phyloP scores from a whole-genome alignment of 805 yeast genomes.

The Wickerhamomyces rabaulensis region DNA sequence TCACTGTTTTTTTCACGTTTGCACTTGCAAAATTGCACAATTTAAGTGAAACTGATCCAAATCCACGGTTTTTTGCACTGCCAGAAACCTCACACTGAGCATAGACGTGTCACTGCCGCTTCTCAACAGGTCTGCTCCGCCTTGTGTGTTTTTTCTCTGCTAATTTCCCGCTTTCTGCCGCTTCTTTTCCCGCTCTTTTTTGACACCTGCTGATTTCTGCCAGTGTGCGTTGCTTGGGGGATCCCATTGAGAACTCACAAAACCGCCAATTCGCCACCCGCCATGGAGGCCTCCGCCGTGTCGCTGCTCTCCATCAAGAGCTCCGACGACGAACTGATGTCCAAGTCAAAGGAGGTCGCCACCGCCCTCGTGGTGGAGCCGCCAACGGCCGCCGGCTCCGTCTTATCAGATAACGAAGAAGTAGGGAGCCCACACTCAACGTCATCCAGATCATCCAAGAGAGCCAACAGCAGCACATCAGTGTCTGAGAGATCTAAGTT shows the following conservation, averaged over 20 bases:
- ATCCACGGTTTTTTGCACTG: background rate
- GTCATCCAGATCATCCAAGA: conserved; percentile 12
- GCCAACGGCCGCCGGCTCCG: background rate
- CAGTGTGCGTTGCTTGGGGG: background rate
- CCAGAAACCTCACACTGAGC: background rate
- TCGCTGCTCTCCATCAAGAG: background rate
- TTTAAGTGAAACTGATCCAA: background rate
- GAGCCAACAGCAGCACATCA: conserved; percentile 19
- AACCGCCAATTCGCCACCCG: background rate
- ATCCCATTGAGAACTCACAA: background rate
- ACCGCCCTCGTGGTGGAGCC: background rate
- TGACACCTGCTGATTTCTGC: background rate
- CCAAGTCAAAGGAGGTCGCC: background rate
- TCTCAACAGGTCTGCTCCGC: background rate
- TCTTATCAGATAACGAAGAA: background rate
- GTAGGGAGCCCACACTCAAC: background rate
- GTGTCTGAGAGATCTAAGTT: conserved; percentile 22
- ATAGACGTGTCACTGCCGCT: background rate
- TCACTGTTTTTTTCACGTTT: background rate
- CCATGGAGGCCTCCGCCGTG: background rate
- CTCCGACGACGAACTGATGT: background rate
- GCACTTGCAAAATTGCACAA: background rate
- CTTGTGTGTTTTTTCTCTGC: background rate
- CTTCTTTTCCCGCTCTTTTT: background rate
- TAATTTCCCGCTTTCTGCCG: background rate